Conservation (phyloP, 2,329 filamentous ascomycete species). For the Chrysoporthe austroafricana region DNA sequence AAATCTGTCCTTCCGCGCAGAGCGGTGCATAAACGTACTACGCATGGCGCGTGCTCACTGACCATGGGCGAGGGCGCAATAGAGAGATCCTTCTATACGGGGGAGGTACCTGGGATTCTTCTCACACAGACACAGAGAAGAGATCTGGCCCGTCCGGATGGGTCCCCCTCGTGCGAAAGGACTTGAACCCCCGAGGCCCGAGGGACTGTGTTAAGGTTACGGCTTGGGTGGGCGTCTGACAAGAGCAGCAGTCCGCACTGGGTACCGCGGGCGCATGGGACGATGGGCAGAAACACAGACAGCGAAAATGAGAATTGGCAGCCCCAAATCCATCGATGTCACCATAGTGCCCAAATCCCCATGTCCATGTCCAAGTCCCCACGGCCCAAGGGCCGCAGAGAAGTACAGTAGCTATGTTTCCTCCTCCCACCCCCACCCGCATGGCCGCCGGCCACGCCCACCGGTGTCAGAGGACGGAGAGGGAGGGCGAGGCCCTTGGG, state of each 20-base stretch:
- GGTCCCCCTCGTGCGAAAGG: not conserved
- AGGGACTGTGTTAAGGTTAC: not conserved
- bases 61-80: not conserved
- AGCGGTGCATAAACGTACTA: not conserved
- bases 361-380: not conserved
- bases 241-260: not conserved
- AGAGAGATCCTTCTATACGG: slow-evolving; percentile 1
- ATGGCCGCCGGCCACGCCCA: not conserved
- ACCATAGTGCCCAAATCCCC: not conserved
- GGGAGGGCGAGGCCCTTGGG: not conserved
- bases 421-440: not conserved
- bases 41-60: not conserved
- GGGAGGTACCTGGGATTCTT: too few species aligned
- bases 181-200: not conserved
- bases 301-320: not conserved
- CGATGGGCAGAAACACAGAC: not conserved
- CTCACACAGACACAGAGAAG: too few species aligned
- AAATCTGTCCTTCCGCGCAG: not conserved
- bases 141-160: not conserved
- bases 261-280: not conserved
- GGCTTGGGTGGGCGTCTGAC: slow-evolving; percentile 3
- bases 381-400: not conserved
- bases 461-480: not conserved
- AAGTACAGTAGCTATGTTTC: not conserved
- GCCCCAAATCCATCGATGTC: not conserved